Base-by-base conservation (phyloP, 2,329 filamentous ascomycete genomes). In the Alternaria postmessia region DNA sequence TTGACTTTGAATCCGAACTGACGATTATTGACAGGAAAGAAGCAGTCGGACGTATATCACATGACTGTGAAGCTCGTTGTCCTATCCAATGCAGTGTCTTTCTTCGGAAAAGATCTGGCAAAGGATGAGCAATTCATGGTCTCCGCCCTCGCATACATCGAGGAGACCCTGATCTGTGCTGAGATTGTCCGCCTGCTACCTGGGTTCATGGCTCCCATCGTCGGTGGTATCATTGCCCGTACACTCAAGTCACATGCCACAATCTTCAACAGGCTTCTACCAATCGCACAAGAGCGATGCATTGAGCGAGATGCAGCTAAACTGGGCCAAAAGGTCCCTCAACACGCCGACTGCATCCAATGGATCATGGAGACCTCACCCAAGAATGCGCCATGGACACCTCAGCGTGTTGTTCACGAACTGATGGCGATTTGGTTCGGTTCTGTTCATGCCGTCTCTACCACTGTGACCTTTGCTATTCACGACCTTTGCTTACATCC, bases 351-450 rank as follows among this genome's bases (percentile, higher is more conserved):
- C 39, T 72, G 70, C 24, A 73, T 78, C 24, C 73, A 78, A 55
- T 78, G 74, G 74, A 71, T 77, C 32, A 76, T 78, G 57, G 72
- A 78, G 7, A 72, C 66, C 0, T 60, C 72, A 3, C 74, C 75
- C 1, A 62, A 49, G 47, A 57, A 59, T n/a, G 66, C 65, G 2
- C 67, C 69, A 0, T 76, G 75, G 73, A 62, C 74, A 2, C 53
- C 68, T 0, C 41, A 65, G 20, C 68, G 73, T 0, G 57, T 77
- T 1, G 65, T 74, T 0, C 62, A 72, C 38, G 75, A 78, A 22
- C 30, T 78, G 2, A 76, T 78, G 61, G 76, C 73, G 2, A 70
- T 78, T 2, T 78, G 75, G 76, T 78, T 76, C 43, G 75, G 76
- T 1, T 75, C 75, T 0, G 70, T 78, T 1, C 75, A 78, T 30